A percentile compares a stretch with the other conserved stretches of the same genome.
Conservation (phyloP, 768 basidiomycete genomes). For the Termitomyces sp. region DNA sequence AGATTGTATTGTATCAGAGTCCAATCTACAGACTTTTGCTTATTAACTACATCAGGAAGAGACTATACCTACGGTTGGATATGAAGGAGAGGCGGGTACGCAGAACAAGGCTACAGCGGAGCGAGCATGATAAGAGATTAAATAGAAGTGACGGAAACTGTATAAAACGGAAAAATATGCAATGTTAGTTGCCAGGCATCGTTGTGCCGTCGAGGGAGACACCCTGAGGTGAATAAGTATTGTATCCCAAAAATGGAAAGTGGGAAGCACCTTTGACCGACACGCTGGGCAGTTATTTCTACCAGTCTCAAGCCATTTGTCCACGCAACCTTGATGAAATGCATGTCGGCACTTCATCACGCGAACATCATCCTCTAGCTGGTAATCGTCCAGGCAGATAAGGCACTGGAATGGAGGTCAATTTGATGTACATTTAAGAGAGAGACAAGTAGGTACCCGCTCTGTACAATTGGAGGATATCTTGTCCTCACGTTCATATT, state of each 20-base stretch:
- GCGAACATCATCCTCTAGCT: slow-evolving; percentile 69
- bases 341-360: slow-evolving; percentile 80
- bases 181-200: background rate
- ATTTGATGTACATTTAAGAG: background rate
- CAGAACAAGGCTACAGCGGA: background rate
- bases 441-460: slow-evolving; percentile 43
- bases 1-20: slow-evolving; percentile 1
- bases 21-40: slow-evolving; percentile 8
- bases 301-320: slow-evolving; percentile 81
- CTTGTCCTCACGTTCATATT: slow-evolving; percentile 56
- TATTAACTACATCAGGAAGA: slow-evolving; percentile 2
- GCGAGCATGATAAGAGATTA: slow-evolving; percentile 2
- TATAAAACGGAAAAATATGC: background rate
- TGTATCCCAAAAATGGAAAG: background rate
- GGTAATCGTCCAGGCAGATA: slow-evolving; percentile 87
- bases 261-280: slow-evolving; percentile 54
- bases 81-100: slow-evolving; percentile 2
- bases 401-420: slow-evolving; percentile 47
- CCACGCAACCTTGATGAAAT: slow-evolving; percentile 89
- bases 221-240: slow-evolving; percentile 19
- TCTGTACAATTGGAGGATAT: slow-evolving; percentile 78
- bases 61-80: background rate
- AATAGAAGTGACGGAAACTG: background rate
- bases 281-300: slow-evolving; percentile 92
- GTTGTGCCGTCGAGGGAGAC: slow-evolving; percentile 21